Percentiles rank a stretch among this genome's conserved stretches.
Conservation (phyloP, 352 stramenopile genomes). For the Pythium grandisporangium region DNA sequence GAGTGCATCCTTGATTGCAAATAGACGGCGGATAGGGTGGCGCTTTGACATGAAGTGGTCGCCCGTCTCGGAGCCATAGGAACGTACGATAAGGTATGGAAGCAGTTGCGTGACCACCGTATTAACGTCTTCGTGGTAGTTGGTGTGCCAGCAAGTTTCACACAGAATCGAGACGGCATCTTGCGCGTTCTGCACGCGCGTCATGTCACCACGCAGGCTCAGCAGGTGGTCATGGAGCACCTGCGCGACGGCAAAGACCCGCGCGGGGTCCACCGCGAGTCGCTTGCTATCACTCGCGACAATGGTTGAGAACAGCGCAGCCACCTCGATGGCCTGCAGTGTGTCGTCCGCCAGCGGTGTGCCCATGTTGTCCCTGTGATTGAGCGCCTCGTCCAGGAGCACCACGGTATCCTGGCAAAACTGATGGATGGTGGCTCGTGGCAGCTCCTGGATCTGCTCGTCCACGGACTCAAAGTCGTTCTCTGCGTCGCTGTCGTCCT, state of each 20-base stretch:
- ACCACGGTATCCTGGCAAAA: slow-evolving; percentile 40
- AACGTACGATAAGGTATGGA: slow-evolving; percentile 76
- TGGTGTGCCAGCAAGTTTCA: slow-evolving; percentile 64
- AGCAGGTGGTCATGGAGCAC: slow-evolving; percentile 62
- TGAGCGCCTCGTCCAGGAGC: slow-evolving; percentile 10
- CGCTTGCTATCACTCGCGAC: slow-evolving; percentile 40
- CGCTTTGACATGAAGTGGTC: slow-evolving; percentile 57
- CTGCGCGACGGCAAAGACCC: slow-evolving; percentile 49
- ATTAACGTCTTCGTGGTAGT: slow-evolving; percentile 45
- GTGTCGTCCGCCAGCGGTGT: no score
- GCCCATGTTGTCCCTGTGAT: slow-evolving; percentile 1
- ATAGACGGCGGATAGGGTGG: slow-evolving; percentile 67
- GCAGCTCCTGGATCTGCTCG: slow-evolving; percentile 48
- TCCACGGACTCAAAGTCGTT: slow-evolving; percentile 16
- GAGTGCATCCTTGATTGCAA: slow-evolving; percentile 66
- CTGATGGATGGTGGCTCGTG: slow-evolving; percentile 24
- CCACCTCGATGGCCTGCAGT: slow-evolving; percentile 29
- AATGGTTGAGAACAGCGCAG: slow-evolving; percentile 44
- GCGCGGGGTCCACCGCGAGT: slow-evolving; percentile 37
- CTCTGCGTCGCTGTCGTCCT: no score
- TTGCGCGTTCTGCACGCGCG: slow-evolving; percentile 32
- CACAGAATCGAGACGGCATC: slow-evolving; percentile 67
- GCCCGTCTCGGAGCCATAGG: slow-evolving; percentile 45
- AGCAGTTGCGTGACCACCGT: slow-evolving; percentile 75
- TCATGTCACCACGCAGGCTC: slow-evolving; percentile 29